phyloP scores from a whole-genome alignment of 331 rosid genomes.

The Rhamnella rubrinervis region DNA sequence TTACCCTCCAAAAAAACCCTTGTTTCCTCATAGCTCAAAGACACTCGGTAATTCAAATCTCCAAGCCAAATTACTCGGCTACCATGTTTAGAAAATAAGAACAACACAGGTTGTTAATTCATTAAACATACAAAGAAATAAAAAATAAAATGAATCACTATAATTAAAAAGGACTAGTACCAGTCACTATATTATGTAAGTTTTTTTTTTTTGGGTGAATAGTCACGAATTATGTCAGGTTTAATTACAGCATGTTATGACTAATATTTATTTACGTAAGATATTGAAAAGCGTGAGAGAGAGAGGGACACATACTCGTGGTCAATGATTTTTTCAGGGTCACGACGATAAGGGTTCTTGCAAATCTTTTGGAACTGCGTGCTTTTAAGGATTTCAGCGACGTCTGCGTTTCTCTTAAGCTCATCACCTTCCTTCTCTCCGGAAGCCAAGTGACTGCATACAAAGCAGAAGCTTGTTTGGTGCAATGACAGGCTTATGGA shows the following conservation, averaged over 20 bases:
- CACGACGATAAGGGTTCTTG: slow-evolving; percentile 56
- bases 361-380: slow-evolving; percentile 75
- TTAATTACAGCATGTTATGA: no score
- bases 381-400: slow-evolving; percentile 69
- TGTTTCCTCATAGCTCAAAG: slow-evolving; percentile 84
- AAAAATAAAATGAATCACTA: background rate
- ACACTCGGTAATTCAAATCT: slow-evolving; percentile 84
- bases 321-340: slow-evolving; percentile 67
- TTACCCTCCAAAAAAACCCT: slow-evolving; percentile 64
- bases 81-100: slow-evolving; percentile 4
- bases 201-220: no score
- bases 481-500: slow-evolving; percentile 92
- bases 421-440: slow-evolving; percentile 98
- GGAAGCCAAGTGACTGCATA: slow-evolving; percentile 95
- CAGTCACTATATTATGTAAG: no score
- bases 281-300: background rate
- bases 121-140: no score
- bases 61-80: slow-evolving; percentile 93
- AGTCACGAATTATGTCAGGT: no score
- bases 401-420: slow-evolving; percentile 79
- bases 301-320: slow-evolving; percentile 62
- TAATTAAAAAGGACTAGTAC: background rate
- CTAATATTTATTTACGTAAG: background rate
- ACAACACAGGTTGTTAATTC: background rate
- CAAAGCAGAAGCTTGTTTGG: slow-evolving; percentile 87